These are phyloP conservation scores for Glycine tomentella DNA, from an alignment of 306 rosid species.

Conservation along the genomic window DNA sequence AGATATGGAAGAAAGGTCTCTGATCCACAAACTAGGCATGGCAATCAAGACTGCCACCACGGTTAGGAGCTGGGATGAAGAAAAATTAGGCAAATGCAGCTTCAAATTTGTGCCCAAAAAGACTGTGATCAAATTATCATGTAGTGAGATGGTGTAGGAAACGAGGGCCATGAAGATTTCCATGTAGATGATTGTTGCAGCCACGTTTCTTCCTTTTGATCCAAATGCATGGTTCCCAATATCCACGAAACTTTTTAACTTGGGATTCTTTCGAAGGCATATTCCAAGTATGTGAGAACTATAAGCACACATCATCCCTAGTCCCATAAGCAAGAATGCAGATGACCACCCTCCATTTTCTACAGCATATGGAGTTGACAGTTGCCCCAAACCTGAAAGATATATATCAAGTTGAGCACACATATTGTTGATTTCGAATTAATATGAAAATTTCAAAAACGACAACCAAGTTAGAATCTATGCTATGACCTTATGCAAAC, in stretches of 20 bases:
- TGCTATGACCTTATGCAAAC: no score
- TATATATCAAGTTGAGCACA: no score
- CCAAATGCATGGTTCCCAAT: slow-evolving; percentile 78
- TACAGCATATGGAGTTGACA: slow-evolving; percentile 77
- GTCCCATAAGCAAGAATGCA: slow-evolving; percentile 55
- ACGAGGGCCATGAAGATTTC: slow-evolving; percentile 84
- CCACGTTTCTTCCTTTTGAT: slow-evolving; percentile 59
- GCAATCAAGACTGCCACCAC: slow-evolving; percentile 60
- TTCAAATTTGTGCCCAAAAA: slow-evolving; percentile 54
- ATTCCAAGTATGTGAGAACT: slow-evolving; percentile 64
- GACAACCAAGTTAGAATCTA: background rate
- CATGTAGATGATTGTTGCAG: slow-evolving; percentile 58
- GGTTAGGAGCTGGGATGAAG: slow-evolving; percentile 62
- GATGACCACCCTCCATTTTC: slow-evolving; percentile 75
- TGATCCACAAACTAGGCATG: slow-evolving; percentile 74
- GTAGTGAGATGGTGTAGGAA: slow-evolving; percentile 83
- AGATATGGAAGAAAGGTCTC: slow-evolving; percentile 71
- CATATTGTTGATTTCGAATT: no score
- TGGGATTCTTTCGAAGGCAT: slow-evolving; percentile 67
- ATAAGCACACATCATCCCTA: slow-evolving; percentile 64
- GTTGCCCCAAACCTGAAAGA: slow-evolving; percentile 74
- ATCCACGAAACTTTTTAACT: slow-evolving; percentile 63
- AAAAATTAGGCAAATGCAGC: slow-evolving; percentile 46
- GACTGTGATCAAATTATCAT: slow-evolving; percentile 64
- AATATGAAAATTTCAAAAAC: no score